Evolutionary conservation across 1,284 basidiomycete genomes (phyloP), one percentile per base, ranked within the genome.

Genomic region (Microbotryum saponariae): DNA sequence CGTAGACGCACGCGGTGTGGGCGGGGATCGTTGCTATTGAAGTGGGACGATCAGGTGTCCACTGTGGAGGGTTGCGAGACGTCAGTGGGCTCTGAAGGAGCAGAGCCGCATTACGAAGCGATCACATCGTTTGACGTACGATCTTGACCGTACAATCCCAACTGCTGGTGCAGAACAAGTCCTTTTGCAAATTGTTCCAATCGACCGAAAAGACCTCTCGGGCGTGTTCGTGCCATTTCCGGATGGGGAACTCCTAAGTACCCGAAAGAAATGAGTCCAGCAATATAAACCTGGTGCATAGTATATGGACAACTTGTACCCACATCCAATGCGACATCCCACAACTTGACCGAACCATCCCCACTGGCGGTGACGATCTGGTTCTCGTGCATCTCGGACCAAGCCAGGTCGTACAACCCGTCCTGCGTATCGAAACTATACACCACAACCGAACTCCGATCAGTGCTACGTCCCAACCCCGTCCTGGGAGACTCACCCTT

Each of bases 181-280:
- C 86, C 75, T 98, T 98, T 70, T 88, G 85, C 62, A 96, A 77
- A 75, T 97, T 97, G 67, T 88, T 93, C 94, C 94, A 98, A 75
- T 98, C 91, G 14, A 97, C 83, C n/a, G 87, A 88, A 77, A 91
- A 93, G 7, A 92, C 89, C 74, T 98, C 94, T 51, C 87, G 83
- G 7, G 84, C 82, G 74, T 98, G 94, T 76, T 97, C 94, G 68
- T 89, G 85, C 93, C 93, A 98, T 56, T 84, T 84, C 61, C 85
- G 84, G 61, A 97, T 87, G 0, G 94, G 94, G 64, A 87, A 82
- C 71, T 91, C 86, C 87, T 92, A 80, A 29, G 37, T 45, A 9
- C 31, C 54, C 29, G 12, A 21, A 25, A 49, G 21, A 37, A 53
- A 53, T 25, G n/a, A 18, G 51, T 18, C 9, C 6, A 42, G 27